Percentiles rank a stretch among this genome's conserved stretches.
Evolutionary conservation across 495 filamentous ascomycete genomes (phyloP).

Genomic region (Amniculicola lignicola): DNA sequence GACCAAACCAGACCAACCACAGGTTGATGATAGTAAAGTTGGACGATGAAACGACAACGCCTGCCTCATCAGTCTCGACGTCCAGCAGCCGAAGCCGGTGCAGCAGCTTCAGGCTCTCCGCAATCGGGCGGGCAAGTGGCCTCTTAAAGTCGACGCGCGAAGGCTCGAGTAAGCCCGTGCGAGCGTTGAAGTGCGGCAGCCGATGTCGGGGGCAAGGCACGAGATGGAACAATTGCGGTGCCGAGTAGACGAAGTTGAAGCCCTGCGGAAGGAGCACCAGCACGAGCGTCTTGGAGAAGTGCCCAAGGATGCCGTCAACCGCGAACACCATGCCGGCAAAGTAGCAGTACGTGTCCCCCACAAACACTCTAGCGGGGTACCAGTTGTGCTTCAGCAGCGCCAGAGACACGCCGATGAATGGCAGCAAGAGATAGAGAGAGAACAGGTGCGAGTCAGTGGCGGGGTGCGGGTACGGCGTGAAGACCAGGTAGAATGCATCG

Average conservation of each 20-base stretch:
- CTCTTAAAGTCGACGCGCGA: constrained; percentile 75
- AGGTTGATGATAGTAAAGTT: constrained; percentile 93
- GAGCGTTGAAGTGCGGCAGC: constrained; percentile 79
- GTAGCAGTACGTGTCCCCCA: constrained; percentile 98
- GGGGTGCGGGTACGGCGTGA: constrained; percentile 77
- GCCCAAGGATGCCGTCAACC: constrained; percentile 90
- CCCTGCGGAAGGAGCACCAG: constrained; percentile 90
- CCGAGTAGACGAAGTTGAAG: constrained; percentile 93
- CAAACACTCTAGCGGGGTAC: constrained; percentile 93
- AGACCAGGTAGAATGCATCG: constrained; percentile 67
- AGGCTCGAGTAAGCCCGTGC: constrained; percentile 78
- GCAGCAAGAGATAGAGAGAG: constrained; percentile 88
- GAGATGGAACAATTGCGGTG: constrained; percentile 82
- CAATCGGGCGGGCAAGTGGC: constrained; percentile 65
- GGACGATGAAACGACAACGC: constrained; percentile 71
- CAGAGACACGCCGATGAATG: constrained; percentile 86
- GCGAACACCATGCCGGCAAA: constrained; percentile 99
- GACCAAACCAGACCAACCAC: constrained; percentile 94
- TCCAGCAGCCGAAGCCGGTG: constrained; percentile 61
- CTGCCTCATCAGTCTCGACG: constrained; percentile 62
- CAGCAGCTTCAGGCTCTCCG: constrained; percentile 58
- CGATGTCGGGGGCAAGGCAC: constrained; percentile 92
- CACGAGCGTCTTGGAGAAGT: constrained; percentile 96
- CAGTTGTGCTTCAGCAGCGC: constrained; percentile 90
- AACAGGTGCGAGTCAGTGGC: constrained; percentile 95